These are phyloP conservation scores for Ganoderma multipileum DNA, from an alignment of 1,284 basidiomycete genomes.

Conservation along the genomic window DNA sequence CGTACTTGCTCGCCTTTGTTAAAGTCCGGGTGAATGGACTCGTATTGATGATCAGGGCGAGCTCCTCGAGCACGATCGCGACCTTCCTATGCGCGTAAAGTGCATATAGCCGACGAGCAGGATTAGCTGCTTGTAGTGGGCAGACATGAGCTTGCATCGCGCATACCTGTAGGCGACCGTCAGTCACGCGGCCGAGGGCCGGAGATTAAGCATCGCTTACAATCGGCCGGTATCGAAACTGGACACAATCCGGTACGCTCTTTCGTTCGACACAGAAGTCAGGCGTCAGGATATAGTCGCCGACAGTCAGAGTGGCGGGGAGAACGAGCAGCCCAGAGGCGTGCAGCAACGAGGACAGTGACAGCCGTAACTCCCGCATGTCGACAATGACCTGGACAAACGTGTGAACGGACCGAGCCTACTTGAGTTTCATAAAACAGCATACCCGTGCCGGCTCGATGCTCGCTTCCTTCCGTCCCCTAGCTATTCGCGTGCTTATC, in stretches of 20 bases:
- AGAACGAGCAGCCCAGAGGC: conserved; percentile 83
- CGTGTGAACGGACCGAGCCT: not conserved
- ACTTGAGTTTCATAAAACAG: not conserved
- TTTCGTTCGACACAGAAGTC: conserved; percentile 87
- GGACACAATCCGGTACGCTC: conserved; percentile 90
- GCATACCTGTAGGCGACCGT: conserved; percentile 53
- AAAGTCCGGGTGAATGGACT: conserved; percentile 43
- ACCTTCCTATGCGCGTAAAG: conserved; percentile 36
- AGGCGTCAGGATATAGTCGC: conserved; percentile 95
- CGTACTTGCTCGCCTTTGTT: conserved; percentile 43
- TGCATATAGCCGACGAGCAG: conserved; percentile 74
- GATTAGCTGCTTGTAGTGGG: conserved; percentile 92
- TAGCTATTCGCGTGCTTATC: conserved; percentile 88
- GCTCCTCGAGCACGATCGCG: conserved; percentile 32
- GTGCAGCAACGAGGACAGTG: conserved; percentile 90
- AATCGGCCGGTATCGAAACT: conserved; percentile 94
- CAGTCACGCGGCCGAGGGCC: not conserved
- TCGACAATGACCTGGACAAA: conserved; percentile 88
- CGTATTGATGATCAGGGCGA: conserved; percentile 32
- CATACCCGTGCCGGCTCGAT: conserved; percentile 75
- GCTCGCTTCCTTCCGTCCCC: conserved; percentile 77
- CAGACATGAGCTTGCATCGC: conserved; percentile 97
- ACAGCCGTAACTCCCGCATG: conserved; percentile 95
- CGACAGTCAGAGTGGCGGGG: conserved; percentile 92
- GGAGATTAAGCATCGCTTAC: conserved; percentile 56